phyloP scores from a whole-genome alignment of 2,329 filamentous ascomycete genomes.

The Neurospora crassa region DNA sequence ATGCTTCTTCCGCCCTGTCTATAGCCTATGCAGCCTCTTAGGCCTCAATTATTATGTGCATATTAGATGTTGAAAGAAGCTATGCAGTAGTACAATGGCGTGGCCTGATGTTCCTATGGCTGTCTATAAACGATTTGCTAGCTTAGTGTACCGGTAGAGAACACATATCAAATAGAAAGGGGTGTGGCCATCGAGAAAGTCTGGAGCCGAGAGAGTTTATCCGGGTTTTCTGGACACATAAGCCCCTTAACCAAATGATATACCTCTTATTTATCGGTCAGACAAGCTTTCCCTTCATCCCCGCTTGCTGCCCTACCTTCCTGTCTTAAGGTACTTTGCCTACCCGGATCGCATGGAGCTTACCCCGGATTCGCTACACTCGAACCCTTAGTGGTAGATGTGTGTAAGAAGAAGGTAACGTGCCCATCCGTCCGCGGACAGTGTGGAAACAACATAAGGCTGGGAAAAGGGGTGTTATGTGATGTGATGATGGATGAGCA shows the following conservation, averaged over 20 bases:
- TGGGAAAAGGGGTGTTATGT: not conserved
- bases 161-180: not conserved
- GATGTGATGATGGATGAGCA: not conserved
- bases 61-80: not conserved
- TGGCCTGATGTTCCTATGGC: not conserved
- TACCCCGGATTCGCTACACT: not conserved
- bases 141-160: not conserved
- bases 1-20: not conserved
- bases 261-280: not conserved
- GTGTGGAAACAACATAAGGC: not conserved
- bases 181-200: not conserved
- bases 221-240: not conserved
- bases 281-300: not conserved
- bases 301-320: not conserved
- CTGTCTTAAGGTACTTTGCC: not conserved
- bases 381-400: not conserved
- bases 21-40: not conserved
- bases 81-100: not conserved
- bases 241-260: not conserved
- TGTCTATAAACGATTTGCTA: not conserved
- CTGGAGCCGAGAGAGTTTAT: not conserved
- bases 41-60: not conserved
- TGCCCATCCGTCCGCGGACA: not conserved
- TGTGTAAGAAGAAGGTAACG: not conserved
- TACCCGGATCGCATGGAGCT: not conserved